phyloP scores from a whole-genome alignment of 176 grass and related monocot species.

The Aegilops longissima region DNA sequence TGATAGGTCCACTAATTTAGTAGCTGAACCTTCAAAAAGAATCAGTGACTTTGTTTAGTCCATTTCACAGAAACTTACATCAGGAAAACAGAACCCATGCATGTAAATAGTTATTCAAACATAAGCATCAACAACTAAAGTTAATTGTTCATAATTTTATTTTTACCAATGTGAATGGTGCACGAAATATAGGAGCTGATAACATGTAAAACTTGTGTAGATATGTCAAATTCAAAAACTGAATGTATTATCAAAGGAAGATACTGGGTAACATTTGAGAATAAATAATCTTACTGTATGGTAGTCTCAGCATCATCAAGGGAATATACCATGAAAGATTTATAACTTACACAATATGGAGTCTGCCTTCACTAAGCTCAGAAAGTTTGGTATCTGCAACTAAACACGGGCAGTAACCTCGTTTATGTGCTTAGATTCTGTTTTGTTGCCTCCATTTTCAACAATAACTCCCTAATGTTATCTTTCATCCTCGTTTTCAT shows the following conservation, averaged over 20 bases:
- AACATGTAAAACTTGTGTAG: conserved; percentile 13
- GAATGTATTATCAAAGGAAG: neutral
- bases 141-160: conserved; percentile 1
- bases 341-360: conserved; percentile 39
- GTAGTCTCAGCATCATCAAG: conserved; percentile 8
- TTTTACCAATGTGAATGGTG: neutral
- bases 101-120: neutral
- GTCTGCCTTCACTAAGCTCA: conserved; percentile 25
- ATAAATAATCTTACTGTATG: conserved; percentile 9
- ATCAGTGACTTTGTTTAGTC: neutral
- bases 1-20: neutral
- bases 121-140: conserved; percentile 4
- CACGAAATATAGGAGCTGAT: neutral
- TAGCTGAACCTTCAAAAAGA: neutral
- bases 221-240: neutral
- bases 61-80: conserved; percentile 17
- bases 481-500: conserved; percentile 86
- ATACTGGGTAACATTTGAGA: neutral
- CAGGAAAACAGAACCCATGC: neutral
- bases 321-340: conserved; percentile 17
- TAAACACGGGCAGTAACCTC: neutral
- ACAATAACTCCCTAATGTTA: conserved; percentile 74
- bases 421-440: conserved; percentile 53
- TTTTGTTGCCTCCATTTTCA: conserved; percentile 86
- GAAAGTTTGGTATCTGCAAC: neutral